Percentiles rank a stretch among this genome's conserved stretches.
These are phyloP conservation scores for Monosporascus cannonballus DNA, from an alignment of 2,329 filamentous ascomycete species.

Conservation along the genomic window DNA sequence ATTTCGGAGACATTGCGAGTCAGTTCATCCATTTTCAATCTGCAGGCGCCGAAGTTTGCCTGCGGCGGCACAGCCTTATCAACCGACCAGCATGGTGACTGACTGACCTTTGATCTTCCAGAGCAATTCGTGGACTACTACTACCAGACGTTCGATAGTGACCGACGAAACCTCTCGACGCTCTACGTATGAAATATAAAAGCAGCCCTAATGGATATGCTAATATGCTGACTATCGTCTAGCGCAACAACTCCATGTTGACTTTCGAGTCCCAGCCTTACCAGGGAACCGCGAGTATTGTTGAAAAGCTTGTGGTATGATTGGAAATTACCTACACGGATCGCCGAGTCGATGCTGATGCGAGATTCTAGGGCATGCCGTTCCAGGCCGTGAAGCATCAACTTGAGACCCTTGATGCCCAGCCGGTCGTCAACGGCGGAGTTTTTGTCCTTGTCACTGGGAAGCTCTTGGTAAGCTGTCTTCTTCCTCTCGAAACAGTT, in stretches of 20 bases:
- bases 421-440: constrained; percentile 65
- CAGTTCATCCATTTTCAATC: constrained; percentile 21
- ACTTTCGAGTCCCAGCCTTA: constrained; percentile 75
- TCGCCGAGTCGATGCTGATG: constrained; percentile 1
- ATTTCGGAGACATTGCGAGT: constrained; percentile 43
- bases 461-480: constrained; percentile 63
- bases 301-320: constrained; percentile 75
- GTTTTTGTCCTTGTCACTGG: constrained; percentile 89
- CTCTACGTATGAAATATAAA: constrained; percentile 70
- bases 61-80: constrained; percentile 1
- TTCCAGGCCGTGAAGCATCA: constrained; percentile 66
- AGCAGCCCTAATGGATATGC: background rate
- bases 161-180: constrained; percentile 56
- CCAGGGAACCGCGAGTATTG: constrained; percentile 60
- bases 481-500: constrained; percentile 4
- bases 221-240: constrained; percentile 13
- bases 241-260: constrained; percentile 84
- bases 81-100: constrained; percentile 4
- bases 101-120: constrained; percentile 31
- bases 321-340: background rate
- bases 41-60: background rate
- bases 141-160: constrained; percentile 78
- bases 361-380: constrained; percentile 5
- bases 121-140: constrained; percentile 87
- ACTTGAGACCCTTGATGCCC: constrained; percentile 72